Percentiles rank a stretch among this genome's conserved stretches.
phyloP scores from a whole-genome alignment of 305 asterid genomes.

The Striga hermonthica region DNA sequence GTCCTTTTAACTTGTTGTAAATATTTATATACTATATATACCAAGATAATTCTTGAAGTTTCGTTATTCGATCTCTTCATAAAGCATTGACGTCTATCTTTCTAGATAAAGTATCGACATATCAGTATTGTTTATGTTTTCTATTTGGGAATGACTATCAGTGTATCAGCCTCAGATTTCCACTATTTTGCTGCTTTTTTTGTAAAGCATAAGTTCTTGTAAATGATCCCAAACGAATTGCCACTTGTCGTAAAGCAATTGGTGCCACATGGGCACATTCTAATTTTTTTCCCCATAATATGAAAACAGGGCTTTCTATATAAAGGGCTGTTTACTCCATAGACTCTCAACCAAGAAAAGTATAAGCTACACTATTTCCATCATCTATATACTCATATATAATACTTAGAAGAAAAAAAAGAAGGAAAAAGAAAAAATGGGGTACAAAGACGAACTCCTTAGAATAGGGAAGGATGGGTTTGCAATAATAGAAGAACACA shows the following conservation, averaged over 20 bases:
- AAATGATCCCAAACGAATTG: neutral
- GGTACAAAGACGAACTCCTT: conserved; percentile 30
- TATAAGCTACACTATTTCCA: too few species aligned
- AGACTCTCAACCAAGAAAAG: conserved; percentile 21
- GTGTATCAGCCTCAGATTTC: too few species aligned
- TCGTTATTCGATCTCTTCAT: too few species aligned
- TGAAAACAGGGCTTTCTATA: conserved; percentile 22
- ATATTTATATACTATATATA: too few species aligned
- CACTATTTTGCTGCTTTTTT: neutral
- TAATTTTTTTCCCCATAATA: neutral
- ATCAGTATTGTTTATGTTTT: too few species aligned
- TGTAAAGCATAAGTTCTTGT: neutral
- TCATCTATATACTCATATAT: too few species aligned
- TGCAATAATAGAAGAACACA: conserved; percentile 28
- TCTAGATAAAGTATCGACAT: too few species aligned
- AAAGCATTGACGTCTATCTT: too few species aligned
- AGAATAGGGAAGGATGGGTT: conserved; percentile 39
- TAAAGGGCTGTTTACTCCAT: conserved; percentile 25
- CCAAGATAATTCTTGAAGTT: too few species aligned
- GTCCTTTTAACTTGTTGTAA: too few species aligned
- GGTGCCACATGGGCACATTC: neutral
- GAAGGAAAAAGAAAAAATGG: conserved; percentile 27
- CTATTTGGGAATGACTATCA: too few species aligned
- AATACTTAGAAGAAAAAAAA: neutral
- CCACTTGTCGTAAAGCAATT: neutral